phyloP scores from a whole-genome alignment of 768 basidiomycete species.

The Macrocybe gigantea region DNA sequence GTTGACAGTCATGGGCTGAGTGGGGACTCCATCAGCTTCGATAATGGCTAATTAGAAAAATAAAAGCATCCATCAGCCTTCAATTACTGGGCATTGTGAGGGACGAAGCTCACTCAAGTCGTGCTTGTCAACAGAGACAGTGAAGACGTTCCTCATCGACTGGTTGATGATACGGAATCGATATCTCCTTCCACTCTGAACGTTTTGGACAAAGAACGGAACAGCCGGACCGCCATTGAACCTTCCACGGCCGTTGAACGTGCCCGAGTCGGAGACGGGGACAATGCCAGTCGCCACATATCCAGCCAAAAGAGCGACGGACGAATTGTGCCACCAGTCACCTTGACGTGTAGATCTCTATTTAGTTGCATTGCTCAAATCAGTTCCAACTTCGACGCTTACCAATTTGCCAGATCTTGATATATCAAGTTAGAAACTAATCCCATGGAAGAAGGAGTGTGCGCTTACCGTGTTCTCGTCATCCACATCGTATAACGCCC shows the following conservation, averaged over 20 bases:
- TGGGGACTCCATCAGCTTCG: slow-evolving; percentile 28
- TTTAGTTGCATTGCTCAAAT: background rate
- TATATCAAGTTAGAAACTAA: background rate
- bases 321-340: slow-evolving; percentile 37
- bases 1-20: slow-evolving; percentile 20
- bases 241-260: slow-evolving; percentile 43
- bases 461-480: slow-evolving; percentile 8
- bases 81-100: background rate
- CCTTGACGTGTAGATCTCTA: slow-evolving; percentile 22
- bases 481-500: slow-evolving; percentile 16
- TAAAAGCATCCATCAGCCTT: too few relatives aligned
- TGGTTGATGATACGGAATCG: slow-evolving; percentile 48
- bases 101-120: slow-evolving; percentile 10
- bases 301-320: slow-evolving; percentile 16
- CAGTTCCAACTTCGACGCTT: background rate
- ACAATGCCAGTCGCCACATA: slow-evolving; percentile 19
- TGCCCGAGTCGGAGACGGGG: slow-evolving; percentile 27
- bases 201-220: slow-evolving; percentile 30
- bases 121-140: slow-evolving; percentile 30
- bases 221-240: slow-evolving; percentile 29
- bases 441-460: too few relatives aligned
- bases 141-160: slow-evolving; percentile 38
- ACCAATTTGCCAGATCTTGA: slow-evolving; percentile 12
- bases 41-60: slow-evolving; percentile 17
- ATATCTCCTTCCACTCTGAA: slow-evolving; percentile 33